These are phyloP conservation scores for Anthracocystis walkeri DNA, from an alignment of 1,284 basidiomycete genomes.

Conservation along the genomic window DNA sequence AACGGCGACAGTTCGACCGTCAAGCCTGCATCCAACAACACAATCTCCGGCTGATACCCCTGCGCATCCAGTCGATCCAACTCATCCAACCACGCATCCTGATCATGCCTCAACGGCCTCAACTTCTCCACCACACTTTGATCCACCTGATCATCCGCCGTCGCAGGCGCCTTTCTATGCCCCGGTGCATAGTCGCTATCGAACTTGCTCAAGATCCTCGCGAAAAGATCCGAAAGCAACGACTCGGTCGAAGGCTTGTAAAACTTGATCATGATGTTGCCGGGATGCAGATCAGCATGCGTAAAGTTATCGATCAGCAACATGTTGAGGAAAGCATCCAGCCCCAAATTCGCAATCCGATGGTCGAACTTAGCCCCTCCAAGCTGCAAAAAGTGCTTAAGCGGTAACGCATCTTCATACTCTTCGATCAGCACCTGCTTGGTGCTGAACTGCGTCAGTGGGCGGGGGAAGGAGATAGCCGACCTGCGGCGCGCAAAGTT, in stretches of 20 bases:
- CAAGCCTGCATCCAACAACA: slow-evolving; percentile 96
- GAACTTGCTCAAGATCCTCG: slow-evolving; percentile 61
- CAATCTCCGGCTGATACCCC: slow-evolving; percentile 92
- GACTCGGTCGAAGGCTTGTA: slow-evolving; percentile 76
- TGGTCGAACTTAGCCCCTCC: slow-evolving; percentile 87
- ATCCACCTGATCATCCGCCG: slow-evolving; percentile 73
- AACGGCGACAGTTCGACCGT: slow-evolving; percentile 84
- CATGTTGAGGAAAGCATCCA: slow-evolving; percentile 98
- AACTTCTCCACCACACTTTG: slow-evolving; percentile 78
- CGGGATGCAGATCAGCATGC: slow-evolving; percentile 85
- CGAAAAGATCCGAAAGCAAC: slow-evolving; percentile 57
- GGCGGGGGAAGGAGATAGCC: slow-evolving; percentile 88
- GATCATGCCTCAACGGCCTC: slow-evolving; percentile 73
- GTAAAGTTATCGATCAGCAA: slow-evolving; percentile 97
- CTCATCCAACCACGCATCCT: slow-evolving; percentile 79
- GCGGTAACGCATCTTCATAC: slow-evolving; percentile 89
- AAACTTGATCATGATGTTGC: slow-evolving; percentile 98
- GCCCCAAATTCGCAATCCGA: slow-evolving; percentile 88
- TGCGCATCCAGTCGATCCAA: slow-evolving; percentile 77
- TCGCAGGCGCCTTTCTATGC: slow-evolving; percentile 59
- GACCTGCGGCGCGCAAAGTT: slow-evolving; percentile 83
- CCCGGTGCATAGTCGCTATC: slow-evolving; percentile 65
- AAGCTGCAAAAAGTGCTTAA: slow-evolving; percentile 87
- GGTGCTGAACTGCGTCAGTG: slow-evolving; percentile 82
- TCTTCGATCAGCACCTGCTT: slow-evolving; percentile 89